A percentile compares a stretch with the other conserved stretches of the same genome.
Evolutionary conservation across 2,329 filamentous ascomycete species (phyloP).

Genomic region (Aspergillus ustus): DNA sequence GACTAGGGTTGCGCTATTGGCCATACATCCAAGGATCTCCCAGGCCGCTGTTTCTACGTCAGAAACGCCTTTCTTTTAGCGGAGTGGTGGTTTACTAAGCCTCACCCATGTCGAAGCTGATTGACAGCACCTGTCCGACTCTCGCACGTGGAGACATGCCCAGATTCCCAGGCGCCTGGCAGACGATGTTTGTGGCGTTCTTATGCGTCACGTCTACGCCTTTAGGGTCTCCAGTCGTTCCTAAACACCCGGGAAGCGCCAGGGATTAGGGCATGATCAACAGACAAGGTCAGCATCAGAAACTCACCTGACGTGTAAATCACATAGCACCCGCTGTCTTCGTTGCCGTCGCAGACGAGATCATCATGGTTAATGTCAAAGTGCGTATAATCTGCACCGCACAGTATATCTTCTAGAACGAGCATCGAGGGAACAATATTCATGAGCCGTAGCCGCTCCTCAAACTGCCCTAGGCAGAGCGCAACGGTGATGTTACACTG

Average conservation of each 20-base stretch:
- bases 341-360: slow-evolving; percentile 10
- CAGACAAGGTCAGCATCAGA: background rate
- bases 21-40: slow-evolving; percentile 14
- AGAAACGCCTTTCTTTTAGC: background rate
- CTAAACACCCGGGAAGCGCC: background rate
- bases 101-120: slow-evolving; percentile 22
- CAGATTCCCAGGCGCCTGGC: slow-evolving; percentile 15
- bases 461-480: slow-evolving; percentile 7
- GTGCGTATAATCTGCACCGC: background rate
- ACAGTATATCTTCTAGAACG: slow-evolving; percentile 11
- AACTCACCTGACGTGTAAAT: slow-evolving; percentile 18
- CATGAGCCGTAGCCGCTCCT: background rate
- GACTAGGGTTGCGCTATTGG: slow-evolving; percentile 13
- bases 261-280: background rate
- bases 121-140: slow-evolving; percentile 18
- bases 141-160: slow-evolving; percentile 8
- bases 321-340: slow-evolving; percentile 15
- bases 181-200: slow-evolving; percentile 19
- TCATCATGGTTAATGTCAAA: background rate
- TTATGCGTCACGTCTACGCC: slow-evolving; percentile 16
- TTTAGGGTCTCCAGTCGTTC: slow-evolving; percentile 17
- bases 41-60: slow-evolving; percentile 12
- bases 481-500: slow-evolving; percentile 8
- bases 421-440: background rate
- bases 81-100: background rate